phyloP scores from a whole-genome alignment of 73 alveolate genomes.

The Paramecium bursaria region DNA sequence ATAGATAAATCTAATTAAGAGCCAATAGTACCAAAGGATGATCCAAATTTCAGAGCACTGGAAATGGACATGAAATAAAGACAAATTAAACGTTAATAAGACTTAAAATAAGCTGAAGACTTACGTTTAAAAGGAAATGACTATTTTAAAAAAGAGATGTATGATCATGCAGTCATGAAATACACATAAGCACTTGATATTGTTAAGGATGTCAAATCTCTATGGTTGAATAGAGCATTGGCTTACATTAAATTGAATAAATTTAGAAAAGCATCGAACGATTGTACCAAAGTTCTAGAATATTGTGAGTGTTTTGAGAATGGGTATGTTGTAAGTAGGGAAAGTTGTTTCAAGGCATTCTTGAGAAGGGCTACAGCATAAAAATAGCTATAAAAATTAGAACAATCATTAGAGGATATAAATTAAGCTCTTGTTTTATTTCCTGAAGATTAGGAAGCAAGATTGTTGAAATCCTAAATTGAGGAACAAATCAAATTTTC shows the following conservation, averaged over 20 bases:
- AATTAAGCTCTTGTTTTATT: slow-evolving; percentile 85
- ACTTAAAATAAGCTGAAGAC: slow-evolving; percentile 88
- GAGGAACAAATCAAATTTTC: slow-evolving; percentile 74
- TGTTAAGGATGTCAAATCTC: slow-evolving; percentile 87
- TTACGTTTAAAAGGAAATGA: slow-evolving; percentile 92
- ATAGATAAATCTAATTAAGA: slow-evolving; percentile 83
- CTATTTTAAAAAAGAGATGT: slow-evolving; percentile 86
- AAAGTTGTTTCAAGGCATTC: slow-evolving; percentile 94
- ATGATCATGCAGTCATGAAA: slow-evolving; percentile 90
- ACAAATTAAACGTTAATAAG: slow-evolving; percentile 85
- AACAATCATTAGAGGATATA: slow-evolving; percentile 86
- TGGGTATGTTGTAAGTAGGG: slow-evolving; percentile 86
- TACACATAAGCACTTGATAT: slow-evolving; percentile 93
- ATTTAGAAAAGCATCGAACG: slow-evolving; percentile 91
- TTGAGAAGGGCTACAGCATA: slow-evolving; percentile 93
- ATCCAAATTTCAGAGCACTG: slow-evolving; percentile 97
- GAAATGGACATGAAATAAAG: slow-evolving; percentile 96
- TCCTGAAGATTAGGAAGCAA: slow-evolving; percentile 79
- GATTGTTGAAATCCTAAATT: slow-evolving; percentile 60
- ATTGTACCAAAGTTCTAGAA: slow-evolving; percentile 93
- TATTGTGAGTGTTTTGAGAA: slow-evolving; percentile 96
- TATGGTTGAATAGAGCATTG: slow-evolving; percentile 96
- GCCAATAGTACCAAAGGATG: slow-evolving; percentile 97
- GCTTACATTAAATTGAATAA: slow-evolving; percentile 92
- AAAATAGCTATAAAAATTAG: slow-evolving; percentile 85